Percentiles rank a stretch among this genome's conserved stretches.
These are phyloP conservation scores for Quercus alba DNA, from an alignment of 306 rosid genomes.

Conservation along the genomic window DNA sequence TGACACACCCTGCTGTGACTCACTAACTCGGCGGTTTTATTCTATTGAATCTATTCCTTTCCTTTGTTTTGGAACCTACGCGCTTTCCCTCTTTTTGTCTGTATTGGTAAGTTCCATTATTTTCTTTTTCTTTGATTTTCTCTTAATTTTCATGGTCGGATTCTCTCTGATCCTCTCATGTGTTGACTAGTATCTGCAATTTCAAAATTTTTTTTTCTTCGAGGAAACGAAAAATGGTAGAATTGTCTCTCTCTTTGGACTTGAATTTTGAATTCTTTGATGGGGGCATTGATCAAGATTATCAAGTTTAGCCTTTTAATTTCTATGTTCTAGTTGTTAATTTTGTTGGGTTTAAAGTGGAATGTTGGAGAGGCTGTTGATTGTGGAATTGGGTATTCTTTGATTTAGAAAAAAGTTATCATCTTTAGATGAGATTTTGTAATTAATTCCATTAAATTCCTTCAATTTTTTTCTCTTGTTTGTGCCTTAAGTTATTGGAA, in stretches of 20 bases:
- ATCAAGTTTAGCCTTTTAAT: neutral
- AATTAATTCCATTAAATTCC: neutral
- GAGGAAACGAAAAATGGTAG: too few species aligned
- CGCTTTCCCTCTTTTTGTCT: neutral
- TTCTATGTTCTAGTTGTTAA: neutral
- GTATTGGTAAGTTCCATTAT: neutral
- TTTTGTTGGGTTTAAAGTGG: neutral
- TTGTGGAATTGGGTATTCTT: neutral
- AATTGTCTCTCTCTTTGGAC: neutral
- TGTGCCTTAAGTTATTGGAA: neutral
- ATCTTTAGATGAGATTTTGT: neutral
- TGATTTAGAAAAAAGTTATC: neutral
- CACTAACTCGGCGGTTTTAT: neutral
- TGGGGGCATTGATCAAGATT: conserved; percentile 1
- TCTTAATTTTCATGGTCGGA: neutral
- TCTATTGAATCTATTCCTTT: too few species aligned
- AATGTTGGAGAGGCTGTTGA: neutral
- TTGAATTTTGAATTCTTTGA: neutral
- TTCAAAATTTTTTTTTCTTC: neutral
- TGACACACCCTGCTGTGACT: neutral
- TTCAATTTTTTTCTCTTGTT: neutral
- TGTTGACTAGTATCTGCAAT: neutral
- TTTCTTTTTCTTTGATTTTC: neutral
- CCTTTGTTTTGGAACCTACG: neutral
- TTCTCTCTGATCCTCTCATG: neutral